These are phyloP conservation scores for Ustilago tritici DNA, from an alignment of 1,284 basidiomycete species.

Conservation along the genomic window DNA sequence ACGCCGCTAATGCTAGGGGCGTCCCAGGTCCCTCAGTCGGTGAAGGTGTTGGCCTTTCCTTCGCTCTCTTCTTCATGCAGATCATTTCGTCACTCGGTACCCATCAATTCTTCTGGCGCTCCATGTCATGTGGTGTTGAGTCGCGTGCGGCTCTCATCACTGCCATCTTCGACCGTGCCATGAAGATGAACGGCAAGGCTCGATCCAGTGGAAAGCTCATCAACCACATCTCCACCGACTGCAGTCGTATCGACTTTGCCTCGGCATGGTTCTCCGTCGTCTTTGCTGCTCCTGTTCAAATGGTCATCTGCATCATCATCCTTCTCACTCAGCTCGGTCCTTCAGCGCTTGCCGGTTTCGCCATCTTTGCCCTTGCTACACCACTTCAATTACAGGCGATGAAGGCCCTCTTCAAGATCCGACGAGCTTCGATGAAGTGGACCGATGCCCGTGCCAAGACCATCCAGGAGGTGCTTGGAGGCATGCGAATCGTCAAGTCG, in stretches of 20 bases:
- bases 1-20: conserved; percentile 30
- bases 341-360: conserved; percentile 84
- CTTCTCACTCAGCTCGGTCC: conserved; percentile 82
- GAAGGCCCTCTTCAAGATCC: conserved; percentile 79
- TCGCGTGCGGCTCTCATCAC: conserved; percentile 87
- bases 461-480: conserved; percentile 66
- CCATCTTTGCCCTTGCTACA: conserved; percentile 77
- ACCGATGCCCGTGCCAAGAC: conserved; percentile 77
- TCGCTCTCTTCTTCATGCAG: conserved; percentile 78
- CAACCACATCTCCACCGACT: conserved; percentile 93
- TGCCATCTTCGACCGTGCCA: conserved; percentile 83
- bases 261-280: conserved; percentile 82
- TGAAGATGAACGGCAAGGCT: conserved; percentile 82
- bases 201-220: conserved; percentile 86
- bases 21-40: conserved; percentile 47
- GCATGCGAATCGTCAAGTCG: conserved; percentile 69
- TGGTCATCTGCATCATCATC: conserved; percentile 73
- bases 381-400: conserved; percentile 80
- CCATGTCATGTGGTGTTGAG: conserved; percentile 74
- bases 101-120: conserved; percentile 83
- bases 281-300: conserved; percentile 77
- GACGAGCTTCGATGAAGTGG: conserved; percentile 85
- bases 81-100: conserved; percentile 77
- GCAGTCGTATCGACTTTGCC: conserved; percentile 89
- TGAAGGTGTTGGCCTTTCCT: conserved; percentile 61